phyloP scores from a whole-genome alignment of 2,329 filamentous ascomycete species.

The Trichoderma oligosporum region DNA sequence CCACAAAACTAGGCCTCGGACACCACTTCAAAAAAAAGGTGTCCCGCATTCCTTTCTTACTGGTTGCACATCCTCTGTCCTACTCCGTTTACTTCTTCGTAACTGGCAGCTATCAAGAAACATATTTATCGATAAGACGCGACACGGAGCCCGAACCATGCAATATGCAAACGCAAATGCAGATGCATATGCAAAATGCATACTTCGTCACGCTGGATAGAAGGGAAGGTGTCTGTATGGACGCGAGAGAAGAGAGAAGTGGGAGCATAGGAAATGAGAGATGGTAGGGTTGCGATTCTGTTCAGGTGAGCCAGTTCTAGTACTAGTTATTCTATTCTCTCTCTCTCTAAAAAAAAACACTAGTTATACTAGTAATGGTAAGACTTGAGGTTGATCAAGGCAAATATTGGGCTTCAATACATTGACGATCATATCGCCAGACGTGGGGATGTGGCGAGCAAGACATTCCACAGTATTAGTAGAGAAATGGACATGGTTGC shows the following conservation, averaged over 20 bases:
- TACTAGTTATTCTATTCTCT: background rate
- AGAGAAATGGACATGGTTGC: background rate
- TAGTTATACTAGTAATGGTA: background rate
- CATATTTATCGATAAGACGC: constrained; percentile 15
- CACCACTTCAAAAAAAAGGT: constrained; percentile 1
- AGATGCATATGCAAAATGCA: constrained; percentile 14
- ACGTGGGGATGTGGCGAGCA: constrained; percentile 1
- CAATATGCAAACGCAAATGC: constrained; percentile 6
- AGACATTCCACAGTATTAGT: no score
- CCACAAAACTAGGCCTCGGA: background rate
- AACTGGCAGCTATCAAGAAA: constrained; percentile 11
- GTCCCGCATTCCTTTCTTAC: background rate
- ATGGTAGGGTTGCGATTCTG: constrained; percentile 4
- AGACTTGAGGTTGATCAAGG: background rate
- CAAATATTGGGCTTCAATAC: background rate
- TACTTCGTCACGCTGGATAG: constrained; percentile 4
- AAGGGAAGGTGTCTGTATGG: background rate
- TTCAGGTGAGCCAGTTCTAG: constrained; percentile 3
- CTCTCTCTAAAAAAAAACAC: no score
- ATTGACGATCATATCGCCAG: background rate
- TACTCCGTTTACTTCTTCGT: background rate
- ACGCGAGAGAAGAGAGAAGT: background rate
- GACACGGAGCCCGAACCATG: background rate
- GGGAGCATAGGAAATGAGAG: background rate
- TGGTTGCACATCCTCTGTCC: background rate